A percentile compares a stretch with the other conserved stretches of the same genome.
phyloP scores from a whole-genome alignment of 1,139 yeast genomes.

The Sugiyamaella xylanicola region DNA sequence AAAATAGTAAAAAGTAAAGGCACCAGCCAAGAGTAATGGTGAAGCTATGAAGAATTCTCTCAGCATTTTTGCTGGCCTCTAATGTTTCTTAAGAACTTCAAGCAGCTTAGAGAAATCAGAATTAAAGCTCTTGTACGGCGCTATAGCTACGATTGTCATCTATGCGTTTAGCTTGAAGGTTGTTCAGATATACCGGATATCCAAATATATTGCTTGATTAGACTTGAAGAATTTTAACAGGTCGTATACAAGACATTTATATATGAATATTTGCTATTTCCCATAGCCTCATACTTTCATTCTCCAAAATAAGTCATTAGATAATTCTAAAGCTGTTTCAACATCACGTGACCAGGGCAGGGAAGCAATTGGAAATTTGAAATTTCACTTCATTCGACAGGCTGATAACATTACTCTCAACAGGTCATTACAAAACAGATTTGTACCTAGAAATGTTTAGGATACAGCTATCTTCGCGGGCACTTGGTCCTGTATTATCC shows the following conservation, averaged over 20 bases:
- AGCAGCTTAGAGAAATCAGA: not conserved
- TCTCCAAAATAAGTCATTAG: no score
- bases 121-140: constrained; percentile 7
- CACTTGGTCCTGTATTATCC: not conserved
- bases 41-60: constrained; percentile 22
- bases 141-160: not conserved
- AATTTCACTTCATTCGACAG: constrained; percentile 6
- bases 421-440: no score
- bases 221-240: no score
- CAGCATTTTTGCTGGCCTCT: constrained; percentile 10
- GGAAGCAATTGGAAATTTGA: not conserved
- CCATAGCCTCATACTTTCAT: no score
- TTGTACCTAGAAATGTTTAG: not conserved
- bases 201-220: no score
- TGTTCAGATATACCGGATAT: no score
- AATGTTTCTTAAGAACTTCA: not conserved
- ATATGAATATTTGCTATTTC: no score
- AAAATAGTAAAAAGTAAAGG: constrained; percentile 7
- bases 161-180: not conserved
- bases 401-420: no score
- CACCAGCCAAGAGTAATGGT: constrained; percentile 19
- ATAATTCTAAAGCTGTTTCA: no score
- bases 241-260: no score
- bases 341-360: not conserved
- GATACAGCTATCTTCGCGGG: constrained; percentile 5